Conservation (phyloP, 352 stramenopile genomes). For the Pilasporangium apinafurcum region DNA sequence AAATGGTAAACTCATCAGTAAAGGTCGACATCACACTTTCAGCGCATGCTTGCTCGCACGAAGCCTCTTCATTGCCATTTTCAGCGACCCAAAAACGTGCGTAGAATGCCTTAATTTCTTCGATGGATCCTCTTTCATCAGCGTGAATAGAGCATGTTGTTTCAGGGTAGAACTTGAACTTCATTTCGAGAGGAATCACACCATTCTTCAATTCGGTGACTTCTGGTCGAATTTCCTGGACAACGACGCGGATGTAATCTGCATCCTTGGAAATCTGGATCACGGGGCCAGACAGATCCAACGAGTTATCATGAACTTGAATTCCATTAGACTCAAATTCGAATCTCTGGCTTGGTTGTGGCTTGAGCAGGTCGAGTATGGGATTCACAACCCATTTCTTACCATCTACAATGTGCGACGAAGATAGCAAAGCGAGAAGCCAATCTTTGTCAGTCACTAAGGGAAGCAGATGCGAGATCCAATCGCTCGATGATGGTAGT, state of each 20-base stretch:
- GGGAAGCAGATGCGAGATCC: slow-evolving; percentile 27
- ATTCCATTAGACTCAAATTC: slow-evolving; percentile 21
- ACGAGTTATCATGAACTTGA: slow-evolving; percentile 31
- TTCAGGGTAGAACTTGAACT: slow-evolving; percentile 42
- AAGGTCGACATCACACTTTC: slow-evolving; percentile 58
- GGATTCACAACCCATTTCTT: slow-evolving; percentile 73
- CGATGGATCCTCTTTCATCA: slow-evolving; percentile 28
- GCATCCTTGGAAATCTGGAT: slow-evolving; percentile 38
- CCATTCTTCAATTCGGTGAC: slow-evolving; percentile 34
- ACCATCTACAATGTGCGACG: slow-evolving; percentile 34
- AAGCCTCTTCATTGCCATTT: slow-evolving; percentile 45
- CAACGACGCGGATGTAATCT: slow-evolving; percentile 27
- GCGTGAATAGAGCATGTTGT: slow-evolving; percentile 45
- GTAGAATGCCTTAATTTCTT: slow-evolving; percentile 73
- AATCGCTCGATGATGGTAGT: slow-evolving; percentile 28
- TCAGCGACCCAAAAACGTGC: slow-evolving; percentile 69
- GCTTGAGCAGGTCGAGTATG: slow-evolving; percentile 39
- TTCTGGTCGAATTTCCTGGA: slow-evolving; percentile 53
- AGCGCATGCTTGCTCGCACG: slow-evolving; percentile 48
- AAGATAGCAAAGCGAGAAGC: slow-evolving; percentile 47
- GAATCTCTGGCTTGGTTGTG: slow-evolving; percentile 39
- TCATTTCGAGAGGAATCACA: slow-evolving; percentile 46
- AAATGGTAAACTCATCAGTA: slow-evolving; percentile 54
- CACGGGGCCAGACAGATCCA: slow-evolving; percentile 26
- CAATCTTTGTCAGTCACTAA: slow-evolving; percentile 37